These are phyloP conservation scores for Lentinula sp. DNA, from an alignment of 768 basidiomycete genomes.

Conservation along the genomic window DNA sequence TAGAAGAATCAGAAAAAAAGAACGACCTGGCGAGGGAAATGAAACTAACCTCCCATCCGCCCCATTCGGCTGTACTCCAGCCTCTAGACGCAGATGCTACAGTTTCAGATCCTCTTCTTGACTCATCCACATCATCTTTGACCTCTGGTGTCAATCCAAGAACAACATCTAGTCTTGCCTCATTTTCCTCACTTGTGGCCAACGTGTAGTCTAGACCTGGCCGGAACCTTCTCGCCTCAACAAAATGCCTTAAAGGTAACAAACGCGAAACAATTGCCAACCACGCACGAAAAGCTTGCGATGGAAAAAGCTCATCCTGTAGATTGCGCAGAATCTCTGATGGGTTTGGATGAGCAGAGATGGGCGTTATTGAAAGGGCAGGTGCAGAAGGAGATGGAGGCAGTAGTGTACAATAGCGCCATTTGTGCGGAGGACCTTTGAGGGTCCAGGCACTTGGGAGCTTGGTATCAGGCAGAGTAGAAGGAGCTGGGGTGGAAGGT, in stretches of 20 bases:
- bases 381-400: slow-evolving; percentile 28
- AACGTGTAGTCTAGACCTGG: slow-evolving; percentile 95
- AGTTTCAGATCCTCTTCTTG: slow-evolving; percentile 16
- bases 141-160: slow-evolving; percentile 78
- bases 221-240: slow-evolving; percentile 84
- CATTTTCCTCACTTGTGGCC: slow-evolving; percentile 79
- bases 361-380: slow-evolving; percentile 43
- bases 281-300: slow-evolving; percentile 89
- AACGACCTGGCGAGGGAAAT: slow-evolving; percentile 1
- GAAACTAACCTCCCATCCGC: slow-evolving; percentile 83
- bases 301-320: slow-evolving; percentile 74
- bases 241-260: slow-evolving; percentile 63
- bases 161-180: slow-evolving; percentile 79
- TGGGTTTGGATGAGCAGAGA: slow-evolving; percentile 44
- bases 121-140: slow-evolving; percentile 18
- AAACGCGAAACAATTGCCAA: slow-evolving; percentile 64
- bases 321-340: slow-evolving; percentile 58
- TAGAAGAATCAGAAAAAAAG: slow-evolving; percentile 1
- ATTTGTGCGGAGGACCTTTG: slow-evolving; percentile 90
- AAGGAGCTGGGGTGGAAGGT: background rate
- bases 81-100: slow-evolving; percentile 25
- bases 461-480: background rate
- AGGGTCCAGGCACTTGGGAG: slow-evolving; percentile 50
- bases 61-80: slow-evolving; percentile 76
- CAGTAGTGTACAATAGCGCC: slow-evolving; percentile 78